These are phyloP conservation scores for Drechslera avenae DNA, from an alignment of 2,329 filamentous ascomycete genomes.

Conservation along the genomic window DNA sequence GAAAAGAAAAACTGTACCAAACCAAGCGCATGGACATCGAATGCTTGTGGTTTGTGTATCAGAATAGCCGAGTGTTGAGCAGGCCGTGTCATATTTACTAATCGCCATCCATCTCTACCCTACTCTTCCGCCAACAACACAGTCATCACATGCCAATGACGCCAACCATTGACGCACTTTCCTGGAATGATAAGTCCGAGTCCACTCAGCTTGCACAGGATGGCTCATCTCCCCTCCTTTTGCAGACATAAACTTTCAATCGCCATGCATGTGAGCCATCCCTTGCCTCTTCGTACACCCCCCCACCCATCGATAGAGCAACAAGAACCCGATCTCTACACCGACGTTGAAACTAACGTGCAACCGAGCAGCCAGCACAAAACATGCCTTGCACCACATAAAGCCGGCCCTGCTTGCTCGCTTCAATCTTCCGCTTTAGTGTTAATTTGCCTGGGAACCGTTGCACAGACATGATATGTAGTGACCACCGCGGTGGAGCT, in stretches of 20 bases:
- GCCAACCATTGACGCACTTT: no score
- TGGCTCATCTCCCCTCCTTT: not conserved
- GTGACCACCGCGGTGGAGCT: conserved; percentile 11
- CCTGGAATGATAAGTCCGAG: no score
- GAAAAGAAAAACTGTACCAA: no score
- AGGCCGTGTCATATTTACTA: not conserved
- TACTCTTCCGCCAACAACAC: no score
- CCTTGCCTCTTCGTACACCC: conserved; percentile 23
- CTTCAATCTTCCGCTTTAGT: conserved; percentile 26
- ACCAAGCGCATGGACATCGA: not conserved
- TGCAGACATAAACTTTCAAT: conserved; percentile 7
- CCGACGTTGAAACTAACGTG: conserved; percentile 30
- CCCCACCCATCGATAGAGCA: conserved; percentile 13
- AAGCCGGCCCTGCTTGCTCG: conserved; percentile 14
- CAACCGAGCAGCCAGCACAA: conserved; percentile 8
- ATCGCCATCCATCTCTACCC: not conserved
- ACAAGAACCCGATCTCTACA: conserved; percentile 1
- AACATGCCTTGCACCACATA: conserved; percentile 12
- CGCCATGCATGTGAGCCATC: conserved; percentile 8
- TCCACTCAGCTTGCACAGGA: not conserved
- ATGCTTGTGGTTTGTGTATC: no score
- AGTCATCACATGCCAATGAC: no score
- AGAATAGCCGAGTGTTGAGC: not conserved
- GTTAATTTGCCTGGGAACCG: conserved; percentile 20
- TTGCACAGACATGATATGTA: conserved; percentile 2